phyloP scores from a whole-genome alignment of 345 rosid species.

The Syzygium grande region DNA sequence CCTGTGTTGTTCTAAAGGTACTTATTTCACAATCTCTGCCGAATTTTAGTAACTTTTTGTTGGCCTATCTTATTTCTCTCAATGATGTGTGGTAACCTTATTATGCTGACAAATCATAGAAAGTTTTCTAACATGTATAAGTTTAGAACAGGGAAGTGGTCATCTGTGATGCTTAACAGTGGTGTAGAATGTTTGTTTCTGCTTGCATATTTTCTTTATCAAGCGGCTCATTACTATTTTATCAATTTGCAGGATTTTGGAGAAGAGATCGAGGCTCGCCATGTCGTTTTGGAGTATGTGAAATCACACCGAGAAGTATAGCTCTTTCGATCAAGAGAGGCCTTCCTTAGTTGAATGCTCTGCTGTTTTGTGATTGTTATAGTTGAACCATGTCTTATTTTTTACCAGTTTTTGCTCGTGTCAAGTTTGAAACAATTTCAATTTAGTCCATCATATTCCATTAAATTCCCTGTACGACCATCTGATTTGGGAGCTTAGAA shows the following conservation, averaged over 20 bases:
- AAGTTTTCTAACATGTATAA: background rate
- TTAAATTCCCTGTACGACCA: background rate
- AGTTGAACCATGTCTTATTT: background rate
- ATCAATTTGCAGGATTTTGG: conserved; percentile 42
- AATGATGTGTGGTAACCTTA: background rate
- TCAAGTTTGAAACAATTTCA: background rate
- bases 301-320: conserved; percentile 25
- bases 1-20: conserved; percentile 82
- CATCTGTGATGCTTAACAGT: background rate
- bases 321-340: background rate
- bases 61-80: background rate
- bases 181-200: background rate
- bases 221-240: background rate
- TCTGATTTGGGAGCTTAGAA: background rate
- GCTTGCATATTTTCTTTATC: background rate
- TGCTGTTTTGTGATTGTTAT: background rate
- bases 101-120: background rate
- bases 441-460: background rate
- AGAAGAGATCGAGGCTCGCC: conserved; percentile 47
- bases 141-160: background rate
- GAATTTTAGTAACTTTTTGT: background rate
- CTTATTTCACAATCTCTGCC: background rate
- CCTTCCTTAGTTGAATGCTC: background rate
- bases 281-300: conserved; percentile 38
- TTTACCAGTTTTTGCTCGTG: background rate